Evolutionary conservation across 176 grass and related monocot genomes (phyloP), one percentile per base, ranked within the genome.

Genomic region (Musa schizocarpa): DNA sequence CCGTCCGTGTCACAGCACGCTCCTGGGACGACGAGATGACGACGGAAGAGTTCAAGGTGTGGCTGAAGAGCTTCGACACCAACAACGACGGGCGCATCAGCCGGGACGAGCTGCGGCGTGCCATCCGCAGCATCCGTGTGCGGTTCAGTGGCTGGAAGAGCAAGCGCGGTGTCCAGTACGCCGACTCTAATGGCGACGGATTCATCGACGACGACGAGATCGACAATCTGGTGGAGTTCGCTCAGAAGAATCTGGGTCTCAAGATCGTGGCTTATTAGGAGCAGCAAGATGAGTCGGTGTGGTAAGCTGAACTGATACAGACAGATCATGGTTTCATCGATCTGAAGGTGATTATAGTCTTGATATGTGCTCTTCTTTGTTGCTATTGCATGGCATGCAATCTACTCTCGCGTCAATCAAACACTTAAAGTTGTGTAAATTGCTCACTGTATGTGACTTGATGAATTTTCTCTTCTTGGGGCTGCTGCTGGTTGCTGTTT

Each of bases 11-110:
- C 34, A 43, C 34, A 43, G 34, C 84, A 12, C 54, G 84, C 53
- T 75, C 82, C 48, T 72, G 87, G n/a, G 83, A 96, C 77, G 82
- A 74, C 9, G 88, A 91, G 73, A 96, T 96, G 89, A 96, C 87
- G 14, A 81, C 86, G 48, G 92, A 87, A 77, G 92, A 89, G 84
- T 96, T 96, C 89, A 89, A 88, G 86, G 82, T 92, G 75, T 89
- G 89, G 89, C 81, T 96, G 63, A 75, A 80, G 80, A 71, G 86
- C 53, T 92, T 96, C 66, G 92, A 96, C 82, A 49, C 74, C 55
- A 71, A 92, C 75, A 83, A 77, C 4, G 91, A 90, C 48, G 88
- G 85, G n/a, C 59, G 68, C 65, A 87, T 94, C 63, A 90, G 91
- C 74, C 65, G 63, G 65, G 14, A 49, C 2, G 85, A 94, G 75